Conservation (phyloP, 1,284 basidiomycete species). For the Phlebopus sp. region DNA sequence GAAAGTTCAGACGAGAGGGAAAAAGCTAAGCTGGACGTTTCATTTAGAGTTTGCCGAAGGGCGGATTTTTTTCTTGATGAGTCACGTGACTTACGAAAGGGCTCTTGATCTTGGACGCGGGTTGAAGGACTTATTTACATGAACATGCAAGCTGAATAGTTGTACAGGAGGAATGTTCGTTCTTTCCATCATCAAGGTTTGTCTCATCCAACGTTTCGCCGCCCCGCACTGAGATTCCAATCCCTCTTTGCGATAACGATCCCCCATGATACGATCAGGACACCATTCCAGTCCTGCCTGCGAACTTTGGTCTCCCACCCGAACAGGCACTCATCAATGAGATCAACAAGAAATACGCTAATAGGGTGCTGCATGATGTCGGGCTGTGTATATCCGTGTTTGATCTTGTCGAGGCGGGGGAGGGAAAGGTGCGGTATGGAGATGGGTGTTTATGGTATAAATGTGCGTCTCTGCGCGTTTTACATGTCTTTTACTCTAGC, state of each 20-base stretch:
- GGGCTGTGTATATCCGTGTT: conserved; percentile 90
- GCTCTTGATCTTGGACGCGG: no score
- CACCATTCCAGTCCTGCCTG: conserved; percentile 76
- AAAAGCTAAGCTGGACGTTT: no score
- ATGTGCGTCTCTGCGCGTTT: conserved; percentile 49
- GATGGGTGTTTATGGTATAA: conserved; percentile 96
- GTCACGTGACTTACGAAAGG: conserved; percentile 20
- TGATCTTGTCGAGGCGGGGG: conserved; percentile 82
- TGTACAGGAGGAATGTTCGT: conserved; percentile 55
- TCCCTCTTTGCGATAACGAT: background rate
- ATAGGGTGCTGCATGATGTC: conserved; percentile 88
- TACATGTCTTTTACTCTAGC: background rate
- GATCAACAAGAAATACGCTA: conserved; percentile 92
- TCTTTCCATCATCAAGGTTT: conserved; percentile 57
- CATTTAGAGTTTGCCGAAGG: no score
- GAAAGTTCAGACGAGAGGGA: no score
- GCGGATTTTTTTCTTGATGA: background rate
- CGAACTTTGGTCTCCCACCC: conserved; percentile 68
- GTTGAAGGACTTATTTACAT: no score
- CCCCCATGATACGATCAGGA: conserved; percentile 41
- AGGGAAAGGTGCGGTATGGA: conserved; percentile 92
- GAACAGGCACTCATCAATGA: conserved; percentile 75
- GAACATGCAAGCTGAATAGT: background rate
- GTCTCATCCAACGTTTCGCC: conserved; percentile 7
- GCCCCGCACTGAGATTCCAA: no score